Conservation (phyloP, 208 protist species). For the Novymonas esmeraldas region DNA sequence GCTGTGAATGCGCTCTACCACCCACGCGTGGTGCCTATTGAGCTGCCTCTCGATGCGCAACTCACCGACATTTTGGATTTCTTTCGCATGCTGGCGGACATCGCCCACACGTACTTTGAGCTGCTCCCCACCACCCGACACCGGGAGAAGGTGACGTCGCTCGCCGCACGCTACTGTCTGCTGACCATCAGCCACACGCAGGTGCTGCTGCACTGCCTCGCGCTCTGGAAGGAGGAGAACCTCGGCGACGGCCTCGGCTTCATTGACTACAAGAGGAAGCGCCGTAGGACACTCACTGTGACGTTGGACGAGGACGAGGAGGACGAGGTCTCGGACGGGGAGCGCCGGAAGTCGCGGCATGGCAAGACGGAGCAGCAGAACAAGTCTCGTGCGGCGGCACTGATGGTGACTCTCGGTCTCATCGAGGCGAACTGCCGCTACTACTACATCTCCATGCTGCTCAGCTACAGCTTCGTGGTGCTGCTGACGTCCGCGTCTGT, state of each 20-base stretch:
- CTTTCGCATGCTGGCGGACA: slow-evolving; percentile 23
- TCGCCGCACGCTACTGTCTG: slow-evolving; percentile 26
- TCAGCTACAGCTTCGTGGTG: slow-evolving; percentile 16
- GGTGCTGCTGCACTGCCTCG: slow-evolving; percentile 22
- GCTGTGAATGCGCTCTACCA: too few species aligned
- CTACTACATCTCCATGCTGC: slow-evolving; percentile 6
- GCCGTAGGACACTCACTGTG: not conserved
- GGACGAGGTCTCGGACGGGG: not conserved
- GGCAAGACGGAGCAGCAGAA: too few species aligned
- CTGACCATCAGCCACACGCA: slow-evolving; percentile 29
- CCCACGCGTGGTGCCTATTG: not conserved
- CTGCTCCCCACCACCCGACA: not conserved
- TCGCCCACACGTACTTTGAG: slow-evolving; percentile 22
- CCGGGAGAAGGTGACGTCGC: slow-evolving; percentile 10
- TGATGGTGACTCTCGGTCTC: not conserved
- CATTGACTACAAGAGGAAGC: slow-evolving; percentile 7
- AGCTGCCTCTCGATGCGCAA: slow-evolving; percentile 23
- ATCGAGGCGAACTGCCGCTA: slow-evolving; percentile 15
- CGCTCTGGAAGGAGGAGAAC: slow-evolving; percentile 19
- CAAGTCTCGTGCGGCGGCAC: too few species aligned
- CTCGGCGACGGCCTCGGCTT: slow-evolving; percentile 4
- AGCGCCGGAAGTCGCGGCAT: too few species aligned
- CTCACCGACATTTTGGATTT: slow-evolving; percentile 23
- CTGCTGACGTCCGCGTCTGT: slow-evolving; percentile 6
- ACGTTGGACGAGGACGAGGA: too few species aligned